Conservation (phyloP, 164 flowering plant genomes). For the Chimonanthus salicifolius region DNA sequence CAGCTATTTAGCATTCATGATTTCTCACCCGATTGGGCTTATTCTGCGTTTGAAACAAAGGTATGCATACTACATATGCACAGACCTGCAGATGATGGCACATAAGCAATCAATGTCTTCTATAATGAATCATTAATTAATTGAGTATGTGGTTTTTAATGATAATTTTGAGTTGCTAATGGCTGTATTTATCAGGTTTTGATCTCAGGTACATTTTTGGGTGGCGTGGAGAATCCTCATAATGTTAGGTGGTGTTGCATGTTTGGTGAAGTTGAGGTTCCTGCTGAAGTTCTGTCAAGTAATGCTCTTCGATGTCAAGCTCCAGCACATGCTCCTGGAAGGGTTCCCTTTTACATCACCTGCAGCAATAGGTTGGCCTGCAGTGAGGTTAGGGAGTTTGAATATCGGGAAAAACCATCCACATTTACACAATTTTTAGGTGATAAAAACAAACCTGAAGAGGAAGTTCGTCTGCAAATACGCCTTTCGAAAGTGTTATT, state of each 20-base stretch:
- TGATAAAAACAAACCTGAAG: slow-evolving; percentile 25
- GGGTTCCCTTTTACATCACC: slow-evolving; percentile 69
- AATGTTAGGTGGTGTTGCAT: slow-evolving; percentile 61
- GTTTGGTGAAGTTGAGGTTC: slow-evolving; percentile 80
- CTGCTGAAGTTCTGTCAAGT: slow-evolving; percentile 47
- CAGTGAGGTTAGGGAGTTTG: slow-evolving; percentile 79
- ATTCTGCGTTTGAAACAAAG: slow-evolving; percentile 50
- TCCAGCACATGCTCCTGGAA: slow-evolving; percentile 54
- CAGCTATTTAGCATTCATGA: slow-evolving; percentile 64
- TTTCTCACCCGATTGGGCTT: slow-evolving; percentile 77
- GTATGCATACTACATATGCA: slow-evolving; percentile 19
- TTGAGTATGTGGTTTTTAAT: neutral
- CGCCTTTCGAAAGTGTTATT: slow-evolving; percentile 45
- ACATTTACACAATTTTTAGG: slow-evolving; percentile 8
- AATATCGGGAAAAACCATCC: slow-evolving; percentile 39
- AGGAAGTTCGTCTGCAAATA: slow-evolving; percentile 43
- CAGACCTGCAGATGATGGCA: neutral
- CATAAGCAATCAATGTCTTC: neutral
- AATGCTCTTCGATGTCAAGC: slow-evolving; percentile 54
- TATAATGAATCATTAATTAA: neutral
- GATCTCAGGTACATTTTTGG: slow-evolving; percentile 52
- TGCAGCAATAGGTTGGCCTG: slow-evolving; percentile 68
- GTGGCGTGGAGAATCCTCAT: slow-evolving; percentile 20
- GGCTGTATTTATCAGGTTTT: slow-evolving; percentile 41
- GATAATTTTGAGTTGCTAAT: slow-evolving; percentile 2